Evolutionary conservation across 1,284 basidiomycete genomes (phyloP).

Genomic region (Neonothopanus nambi): DNA sequence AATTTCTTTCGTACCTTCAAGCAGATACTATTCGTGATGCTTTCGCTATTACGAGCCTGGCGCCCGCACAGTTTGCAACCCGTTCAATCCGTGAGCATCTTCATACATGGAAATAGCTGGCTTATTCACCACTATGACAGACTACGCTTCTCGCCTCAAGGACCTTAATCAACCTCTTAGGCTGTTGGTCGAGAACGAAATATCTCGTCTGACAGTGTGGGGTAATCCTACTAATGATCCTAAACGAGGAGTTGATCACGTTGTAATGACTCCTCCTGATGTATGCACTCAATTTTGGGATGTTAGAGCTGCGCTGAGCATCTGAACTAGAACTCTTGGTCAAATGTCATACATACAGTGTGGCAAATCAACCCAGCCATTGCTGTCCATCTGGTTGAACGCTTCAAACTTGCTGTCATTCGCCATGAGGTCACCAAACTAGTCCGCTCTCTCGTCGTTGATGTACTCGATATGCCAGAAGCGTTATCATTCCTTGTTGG

Average conservation of each 20-base stretch:
- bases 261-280: constrained; percentile 53
- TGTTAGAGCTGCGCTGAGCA: constrained; percentile 11
- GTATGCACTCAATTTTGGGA: constrained; percentile 38
- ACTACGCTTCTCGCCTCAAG: constrained; percentile 59
- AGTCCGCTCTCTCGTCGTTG: constrained; percentile 72
- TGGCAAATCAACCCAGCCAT: constrained; percentile 88
- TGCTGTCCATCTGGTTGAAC: constrained; percentile 81
- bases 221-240: constrained; percentile 82
- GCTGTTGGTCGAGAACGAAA: constrained; percentile 89
- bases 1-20: constrained; percentile 80
- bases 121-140: constrained; percentile 33
- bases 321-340: constrained; percentile 67
- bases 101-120: constrained; percentile 12
- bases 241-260: constrained; percentile 64
- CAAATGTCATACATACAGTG: constrained; percentile 63
- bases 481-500: constrained; percentile 83
- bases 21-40: constrained; percentile 71
- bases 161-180: constrained; percentile 74
- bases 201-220: constrained; percentile 88
- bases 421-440: constrained; percentile 74
- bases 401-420: constrained; percentile 73
- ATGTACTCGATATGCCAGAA: constrained; percentile 76
- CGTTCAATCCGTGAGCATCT: constrained; percentile 45
- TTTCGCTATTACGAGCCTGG: constrained; percentile 70
- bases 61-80: constrained; percentile 48